These are phyloP conservation scores for Trichoderma sp. DNA, from an alignment of 2,329 filamentous ascomycete species.

Conservation along the genomic window DNA sequence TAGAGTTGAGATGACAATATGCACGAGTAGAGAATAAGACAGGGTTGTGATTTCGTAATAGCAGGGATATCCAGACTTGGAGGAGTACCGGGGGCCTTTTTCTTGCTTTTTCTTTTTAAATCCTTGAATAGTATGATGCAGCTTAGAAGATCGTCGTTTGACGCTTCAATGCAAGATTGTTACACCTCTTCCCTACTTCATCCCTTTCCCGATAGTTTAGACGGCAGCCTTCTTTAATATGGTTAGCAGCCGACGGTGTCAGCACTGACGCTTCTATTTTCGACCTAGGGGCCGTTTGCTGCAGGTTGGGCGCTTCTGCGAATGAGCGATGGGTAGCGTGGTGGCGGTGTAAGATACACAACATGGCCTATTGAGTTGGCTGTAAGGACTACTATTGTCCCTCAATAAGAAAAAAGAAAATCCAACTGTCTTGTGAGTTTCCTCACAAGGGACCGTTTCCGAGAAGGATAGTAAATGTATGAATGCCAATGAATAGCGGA, in stretches of 20 bases:
- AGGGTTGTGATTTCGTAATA: slow-evolving; percentile 2
- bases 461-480: neutral
- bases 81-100: slow-evolving; percentile 7
- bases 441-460: neutral
- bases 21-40: neutral
- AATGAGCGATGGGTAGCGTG: neutral
- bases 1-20: slow-evolving; percentile 34
- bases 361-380: neutral
- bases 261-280: slow-evolving; percentile 15
- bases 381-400: neutral
- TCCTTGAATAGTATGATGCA: neutral
- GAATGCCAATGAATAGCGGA: neutral
- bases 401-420: neutral
- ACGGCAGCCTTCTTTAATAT: neutral
- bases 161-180: slow-evolving; percentile 1
- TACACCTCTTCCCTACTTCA: neutral
- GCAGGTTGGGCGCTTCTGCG: neutral
- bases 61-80: slow-evolving; percentile 8
- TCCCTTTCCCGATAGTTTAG: neutral
- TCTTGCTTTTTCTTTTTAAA: neutral
- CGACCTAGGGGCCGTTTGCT: neutral
- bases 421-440: neutral
- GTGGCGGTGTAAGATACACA: neutral
- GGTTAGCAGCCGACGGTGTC: slow-evolving; percentile 2
- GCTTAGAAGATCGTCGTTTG: neutral